Base-by-base conservation (phyloP, 78 protist species). In the Dictyostelium brefeldianum region DNA sequence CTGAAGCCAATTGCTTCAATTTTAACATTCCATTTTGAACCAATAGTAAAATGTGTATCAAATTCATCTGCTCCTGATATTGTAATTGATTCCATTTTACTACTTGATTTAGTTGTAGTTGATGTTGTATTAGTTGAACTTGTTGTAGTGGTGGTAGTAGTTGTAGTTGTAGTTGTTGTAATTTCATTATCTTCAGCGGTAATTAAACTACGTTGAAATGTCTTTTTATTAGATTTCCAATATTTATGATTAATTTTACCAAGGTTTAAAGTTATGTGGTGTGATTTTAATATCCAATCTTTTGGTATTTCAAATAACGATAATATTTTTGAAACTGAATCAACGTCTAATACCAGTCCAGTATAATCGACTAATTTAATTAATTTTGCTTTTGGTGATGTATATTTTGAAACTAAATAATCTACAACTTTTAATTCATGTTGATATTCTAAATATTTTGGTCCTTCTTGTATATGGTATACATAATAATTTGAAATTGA, bases 1-100 rank as follows among this genome's bases (percentile, higher is more conserved):
- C 81, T 71, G 6, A 87, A 18, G 50, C 93, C 93, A 29, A 87
- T n/a, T 8, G 80, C 83, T 64, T 62, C 84, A 47, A 87, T 81
- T 29, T 74, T n/a, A 6, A 69, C 27, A 18, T 64, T 18, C 46
- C 70, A 18, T 11, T 48, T 17, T 41, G n/a, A 29, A 18, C 84
- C 93, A 53, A 87, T 20, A 15, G 83, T 64, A 87, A 53, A 56
- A 83, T 64, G 64, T 31, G 9, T 17, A 54, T 29, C 48, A 54
- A 12, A 43, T 5, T 78, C 71, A 36, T 36, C 43, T 36, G 43
- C 43, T 36, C 43, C 43, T 36, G 43, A 36, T 2, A 36, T 36
- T 36, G 43, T 36, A 36, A 36, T 36, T 36, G 2, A 36, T 36
- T 36, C 43, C 1, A 2, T 14, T 71, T 14, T 8, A 46, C 7